These are phyloP conservation scores for Lachnellula occidentalis DNA, from an alignment of 2,329 filamentous ascomycete species.

Conservation along the genomic window DNA sequence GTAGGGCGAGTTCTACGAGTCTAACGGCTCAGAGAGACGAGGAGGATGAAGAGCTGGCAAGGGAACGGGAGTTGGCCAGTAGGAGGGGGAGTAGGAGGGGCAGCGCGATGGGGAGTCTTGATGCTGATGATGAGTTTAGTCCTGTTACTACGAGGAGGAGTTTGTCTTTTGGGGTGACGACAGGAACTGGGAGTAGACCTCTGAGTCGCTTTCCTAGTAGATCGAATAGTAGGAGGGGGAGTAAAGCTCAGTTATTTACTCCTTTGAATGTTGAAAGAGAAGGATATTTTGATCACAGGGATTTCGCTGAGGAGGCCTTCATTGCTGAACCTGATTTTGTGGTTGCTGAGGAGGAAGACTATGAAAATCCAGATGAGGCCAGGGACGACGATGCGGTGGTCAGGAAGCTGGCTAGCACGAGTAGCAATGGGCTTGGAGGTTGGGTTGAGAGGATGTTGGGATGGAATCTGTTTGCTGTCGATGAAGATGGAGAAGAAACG, in stretches of 20 bases:
- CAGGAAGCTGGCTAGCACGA: slow-evolving; percentile 49
- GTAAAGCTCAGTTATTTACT: slow-evolving; percentile 30
- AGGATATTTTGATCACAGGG: slow-evolving; percentile 38
- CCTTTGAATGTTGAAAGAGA: slow-evolving; percentile 41
- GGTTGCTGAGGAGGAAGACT: slow-evolving; percentile 54
- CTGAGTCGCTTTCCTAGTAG: slow-evolving; percentile 44
- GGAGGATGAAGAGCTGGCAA: slow-evolving; percentile 49
- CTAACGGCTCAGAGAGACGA: slow-evolving; percentile 46
- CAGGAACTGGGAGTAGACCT: slow-evolving; percentile 39
- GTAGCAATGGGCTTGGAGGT: slow-evolving; percentile 46
- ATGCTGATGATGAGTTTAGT: slow-evolving; percentile 35
- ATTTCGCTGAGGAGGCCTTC: slow-evolving; percentile 31
- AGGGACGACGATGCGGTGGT: slow-evolving; percentile 55
- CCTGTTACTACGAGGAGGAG: slow-evolving; percentile 27
- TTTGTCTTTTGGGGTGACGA: slow-evolving; percentile 33
- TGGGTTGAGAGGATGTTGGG: slow-evolving; percentile 56
- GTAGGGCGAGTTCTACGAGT: slow-evolving; percentile 59
- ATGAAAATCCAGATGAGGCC: slow-evolving; percentile 45
- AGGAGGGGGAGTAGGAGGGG: slow-evolving; percentile 27
- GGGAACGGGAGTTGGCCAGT: slow-evolving; percentile 46
- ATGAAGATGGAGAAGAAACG: slow-evolving; percentile 52
- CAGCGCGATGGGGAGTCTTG: slow-evolving; percentile 23
- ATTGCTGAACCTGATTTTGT: slow-evolving; percentile 56
- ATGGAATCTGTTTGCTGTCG: slow-evolving; percentile 57
- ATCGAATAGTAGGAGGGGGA: slow-evolving; percentile 29